Evolutionary conservation across 1,284 basidiomycete species (phyloP).

Genomic region (Fomitopsis betulina): DNA sequence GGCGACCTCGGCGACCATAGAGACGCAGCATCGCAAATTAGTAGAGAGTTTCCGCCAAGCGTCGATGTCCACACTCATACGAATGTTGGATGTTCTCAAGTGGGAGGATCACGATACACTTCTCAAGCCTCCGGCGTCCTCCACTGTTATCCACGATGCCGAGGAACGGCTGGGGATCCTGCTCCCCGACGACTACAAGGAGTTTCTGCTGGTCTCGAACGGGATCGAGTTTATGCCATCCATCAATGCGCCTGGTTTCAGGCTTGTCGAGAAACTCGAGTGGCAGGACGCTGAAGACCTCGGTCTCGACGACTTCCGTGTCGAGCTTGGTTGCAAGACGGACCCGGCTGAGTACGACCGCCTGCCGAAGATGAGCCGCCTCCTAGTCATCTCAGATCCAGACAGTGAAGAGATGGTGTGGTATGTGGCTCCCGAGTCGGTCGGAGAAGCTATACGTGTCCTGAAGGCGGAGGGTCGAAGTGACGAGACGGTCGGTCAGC

Average conservation of each 20-base stretch:
- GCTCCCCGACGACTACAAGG: not conserved
- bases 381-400: not conserved
- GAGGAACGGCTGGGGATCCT: not conserved
- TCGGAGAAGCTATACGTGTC: not conserved
- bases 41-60: not conserved
- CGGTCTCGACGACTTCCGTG: not conserved
- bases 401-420: not conserved
- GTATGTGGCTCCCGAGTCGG: not conserved
- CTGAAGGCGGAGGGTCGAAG: not conserved
- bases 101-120: not conserved
- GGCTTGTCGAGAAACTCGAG: not conserved
- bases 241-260: not conserved
- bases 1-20: not conserved
- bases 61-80: not conserved
- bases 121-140: not conserved
- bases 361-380: not conserved
- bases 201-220: not conserved
- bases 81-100: not conserved
- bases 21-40: not conserved
- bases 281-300: not conserved
- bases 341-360: not conserved
- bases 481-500: not conserved
- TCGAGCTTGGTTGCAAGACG: not conserved
- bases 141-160: not conserved
- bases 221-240: not conserved